Evolutionary conservation across 2,329 filamentous ascomycete genomes (phyloP).

Genomic region (Didymella pinodella): DNA sequence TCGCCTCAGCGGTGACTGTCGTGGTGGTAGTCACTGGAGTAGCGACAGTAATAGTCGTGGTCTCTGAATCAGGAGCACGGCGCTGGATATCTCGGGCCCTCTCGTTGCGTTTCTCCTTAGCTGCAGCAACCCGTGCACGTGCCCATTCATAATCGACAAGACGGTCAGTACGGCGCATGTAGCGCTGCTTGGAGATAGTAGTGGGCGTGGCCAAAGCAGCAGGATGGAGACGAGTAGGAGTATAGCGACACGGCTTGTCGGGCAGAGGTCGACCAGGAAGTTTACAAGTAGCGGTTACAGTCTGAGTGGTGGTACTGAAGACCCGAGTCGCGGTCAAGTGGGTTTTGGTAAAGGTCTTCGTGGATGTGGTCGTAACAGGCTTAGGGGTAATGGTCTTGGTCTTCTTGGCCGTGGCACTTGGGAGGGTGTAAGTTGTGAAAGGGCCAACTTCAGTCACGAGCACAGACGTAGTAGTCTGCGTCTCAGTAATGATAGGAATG

Average conservation of each 20-base stretch:
- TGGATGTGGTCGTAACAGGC: slow-evolving; percentile 35
- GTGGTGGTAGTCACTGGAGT: slow-evolving; percentile 42
- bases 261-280: slow-evolving; percentile 38
- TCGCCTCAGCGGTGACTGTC: slow-evolving; percentile 39
- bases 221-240: slow-evolving; percentile 46
- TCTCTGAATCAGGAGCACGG: slow-evolving; percentile 49
- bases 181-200: slow-evolving; percentile 33
- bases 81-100: slow-evolving; percentile 38
- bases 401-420: slow-evolving; percentile 43
- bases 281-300: slow-evolving; percentile 51
- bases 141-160: slow-evolving; percentile 46
- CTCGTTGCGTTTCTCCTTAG: slow-evolving; percentile 41
- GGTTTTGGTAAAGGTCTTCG: slow-evolving; percentile 40
- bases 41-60: slow-evolving; percentile 43
- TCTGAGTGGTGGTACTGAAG: slow-evolving; percentile 44
- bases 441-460: slow-evolving; percentile 40
- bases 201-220: slow-evolving; percentile 43
- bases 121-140: slow-evolving; percentile 46
- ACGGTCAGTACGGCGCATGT: slow-evolving; percentile 38
- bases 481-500: slow-evolving; percentile 38
- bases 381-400: slow-evolving; percentile 45
- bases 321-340: slow-evolving; percentile 38
- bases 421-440: slow-evolving; percentile 42
- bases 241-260: slow-evolving; percentile 49
- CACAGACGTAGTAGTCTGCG: slow-evolving; percentile 33